Percentiles rank a stretch among this genome's conserved stretches.
Conservation (phyloP, 441 rosid genomes). For the Brassica hybrid region DNA sequence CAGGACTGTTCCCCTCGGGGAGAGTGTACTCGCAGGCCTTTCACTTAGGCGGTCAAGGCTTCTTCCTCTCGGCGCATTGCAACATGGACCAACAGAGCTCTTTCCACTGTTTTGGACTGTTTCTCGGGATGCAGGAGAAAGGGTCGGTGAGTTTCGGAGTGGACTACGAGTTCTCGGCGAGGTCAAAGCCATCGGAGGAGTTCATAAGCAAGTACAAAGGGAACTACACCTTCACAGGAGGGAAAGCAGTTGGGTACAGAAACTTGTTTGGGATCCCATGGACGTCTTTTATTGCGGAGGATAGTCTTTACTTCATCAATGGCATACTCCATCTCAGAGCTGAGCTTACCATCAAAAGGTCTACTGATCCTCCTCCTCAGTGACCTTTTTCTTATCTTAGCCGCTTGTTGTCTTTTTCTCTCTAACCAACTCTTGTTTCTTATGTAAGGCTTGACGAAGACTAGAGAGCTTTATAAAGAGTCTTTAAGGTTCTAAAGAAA, state of each 20-base stretch:
- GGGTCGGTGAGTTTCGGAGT: neutral
- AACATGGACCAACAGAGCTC: neutral
- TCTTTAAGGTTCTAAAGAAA: neutral
- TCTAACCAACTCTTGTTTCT: neutral
- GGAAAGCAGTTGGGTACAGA: neutral
- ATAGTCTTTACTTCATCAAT: slow-evolving; percentile 8
- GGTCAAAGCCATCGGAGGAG: neutral
- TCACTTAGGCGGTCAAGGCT: neutral
- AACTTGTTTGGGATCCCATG: slow-evolving; percentile 3
- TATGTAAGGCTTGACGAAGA: slow-evolving; percentile 4
- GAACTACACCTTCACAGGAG: slow-evolving; percentile 1
- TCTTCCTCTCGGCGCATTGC: too few species aligned
- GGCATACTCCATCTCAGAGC: slow-evolving; percentile 5
- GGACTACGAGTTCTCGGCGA: neutral
- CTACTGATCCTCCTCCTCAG: neutral
- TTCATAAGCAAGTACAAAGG: slow-evolving; percentile 1
- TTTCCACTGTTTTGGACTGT: neutral
- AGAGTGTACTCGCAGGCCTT: neutral
- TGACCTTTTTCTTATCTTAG: neutral
- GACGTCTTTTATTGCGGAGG: slow-evolving; percentile 3
- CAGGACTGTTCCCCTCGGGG: neutral
- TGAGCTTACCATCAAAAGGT: slow-evolving; percentile 15
- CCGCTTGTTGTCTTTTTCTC: neutral
- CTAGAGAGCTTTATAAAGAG: neutral
- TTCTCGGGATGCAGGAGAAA: neutral